Base-by-base conservation (phyloP, 2,329 filamentous ascomycete genomes). In the Pseudogymnoascus verrucosus region DNA sequence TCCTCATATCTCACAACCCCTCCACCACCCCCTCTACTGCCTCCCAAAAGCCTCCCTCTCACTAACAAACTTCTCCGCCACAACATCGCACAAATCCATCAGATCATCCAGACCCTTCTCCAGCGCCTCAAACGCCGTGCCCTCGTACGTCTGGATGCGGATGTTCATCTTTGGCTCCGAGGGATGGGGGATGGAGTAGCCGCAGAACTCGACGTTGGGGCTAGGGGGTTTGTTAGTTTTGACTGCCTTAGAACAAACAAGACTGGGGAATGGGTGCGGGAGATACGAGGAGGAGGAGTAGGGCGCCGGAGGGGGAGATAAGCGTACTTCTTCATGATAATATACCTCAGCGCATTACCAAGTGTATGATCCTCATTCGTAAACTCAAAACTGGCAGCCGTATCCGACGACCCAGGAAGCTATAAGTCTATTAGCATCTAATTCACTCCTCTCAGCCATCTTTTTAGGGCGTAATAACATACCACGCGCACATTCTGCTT, bases 151-250 rank as follows among this genome's bases (percentile, higher is more conserved):
- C 77, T 99, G 95, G 67, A 99, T 98, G 71, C 95, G 86, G 66
- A 99, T 80, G 73, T 98, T 96, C 93, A 99, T 96, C 78, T 96
- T 95, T 42, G 88, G 80, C 77, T 99, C 95, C 40, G 93, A 96
- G 61, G 95, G 95, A 77, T 99, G 95, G 31, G 95, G 95, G 66
- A 99, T 98, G 6, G 93, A 91, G 77, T 99, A 99, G 66, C 93
- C 95, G 77, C 95, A 98, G 78, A 99, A 97, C 76, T 99, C 95
- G 65, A 99, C 95, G 67, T 95, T 87, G 31, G 95, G 93, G 76
- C 93, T 98, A 68, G 62, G 62, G 10, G 10, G 1, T 3, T 42
- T 21, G 40, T 42, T 42, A 42, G 40, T 10, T 10, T 21, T 10
- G 3, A 19, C n/a, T 19, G 39, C 6, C 11, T 40, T 40, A 4